Evolutionary conservation across 2,329 filamentous ascomycete genomes (phyloP).

Genomic region (Neocatenulostroma microsporum): DNA sequence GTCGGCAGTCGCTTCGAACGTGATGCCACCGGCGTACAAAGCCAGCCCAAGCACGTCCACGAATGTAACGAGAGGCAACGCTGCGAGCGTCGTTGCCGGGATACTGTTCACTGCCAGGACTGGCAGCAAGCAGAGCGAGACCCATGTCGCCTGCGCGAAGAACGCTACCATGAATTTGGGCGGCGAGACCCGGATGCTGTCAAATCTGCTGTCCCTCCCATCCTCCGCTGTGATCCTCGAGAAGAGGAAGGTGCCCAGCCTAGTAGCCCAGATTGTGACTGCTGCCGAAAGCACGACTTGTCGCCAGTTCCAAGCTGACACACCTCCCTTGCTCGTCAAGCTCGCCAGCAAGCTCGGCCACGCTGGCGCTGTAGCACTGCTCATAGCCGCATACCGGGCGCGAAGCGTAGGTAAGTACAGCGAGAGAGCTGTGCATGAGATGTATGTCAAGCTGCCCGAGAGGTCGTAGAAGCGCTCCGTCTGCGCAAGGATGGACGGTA

Average conservation of each 20-base stretch:
- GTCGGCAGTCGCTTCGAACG: slow-evolving; percentile 56
- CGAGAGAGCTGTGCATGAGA: slow-evolving; percentile 55
- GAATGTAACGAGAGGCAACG: slow-evolving; percentile 42
- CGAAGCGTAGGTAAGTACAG: slow-evolving; percentile 55
- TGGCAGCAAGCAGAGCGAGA: slow-evolving; percentile 58
- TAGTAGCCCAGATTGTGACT: slow-evolving; percentile 54
- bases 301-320: slow-evolving; percentile 53
- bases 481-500: slow-evolving; percentile 53
- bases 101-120: slow-evolving; percentile 57
- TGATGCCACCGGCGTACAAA: slow-evolving; percentile 53
- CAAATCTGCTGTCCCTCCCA: slow-evolving; percentile 54
- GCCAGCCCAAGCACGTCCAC: slow-evolving; percentile 52
- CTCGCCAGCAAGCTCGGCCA: slow-evolving; percentile 43
- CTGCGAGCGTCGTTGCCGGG: slow-evolving; percentile 45
- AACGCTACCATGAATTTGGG: slow-evolving; percentile 49
- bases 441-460: slow-evolving; percentile 58
- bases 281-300: slow-evolving; percentile 48
- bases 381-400: slow-evolving; percentile 43
- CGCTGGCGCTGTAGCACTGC: slow-evolving; percentile 34
- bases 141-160: slow-evolving; percentile 59
- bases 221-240: slow-evolving; percentile 48
- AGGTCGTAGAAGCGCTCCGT: slow-evolving; percentile 63
- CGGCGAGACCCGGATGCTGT: slow-evolving; percentile 45
- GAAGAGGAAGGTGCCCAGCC: slow-evolving; percentile 59
- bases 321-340: slow-evolving; percentile 37